phyloP scores from a whole-genome alignment of 306 rosid species.

The Trifolium fragiferum region DNA sequence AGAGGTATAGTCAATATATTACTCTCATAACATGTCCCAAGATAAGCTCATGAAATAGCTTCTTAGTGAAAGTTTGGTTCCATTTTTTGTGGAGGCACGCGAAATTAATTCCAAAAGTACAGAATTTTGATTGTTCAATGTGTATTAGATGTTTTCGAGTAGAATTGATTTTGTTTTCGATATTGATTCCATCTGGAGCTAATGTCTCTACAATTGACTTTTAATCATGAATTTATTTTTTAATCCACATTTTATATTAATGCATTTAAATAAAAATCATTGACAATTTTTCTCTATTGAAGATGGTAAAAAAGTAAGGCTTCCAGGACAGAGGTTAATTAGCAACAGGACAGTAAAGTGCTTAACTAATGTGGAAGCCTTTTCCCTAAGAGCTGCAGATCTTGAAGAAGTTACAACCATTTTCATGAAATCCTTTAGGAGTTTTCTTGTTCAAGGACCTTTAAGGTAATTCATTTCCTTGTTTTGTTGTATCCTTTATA shows the following conservation, averaged over 20 bases:
- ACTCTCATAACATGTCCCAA: background rate
- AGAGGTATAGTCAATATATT: slow-evolving; percentile 50
- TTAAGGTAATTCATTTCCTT: background rate
- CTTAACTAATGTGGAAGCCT: slow-evolving; percentile 78
- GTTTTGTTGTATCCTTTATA: background rate
- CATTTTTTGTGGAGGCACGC: too few species aligned
- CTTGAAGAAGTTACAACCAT: slow-evolving; percentile 76
- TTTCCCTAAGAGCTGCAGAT: slow-evolving; percentile 68
- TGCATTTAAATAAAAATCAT: too few species aligned
- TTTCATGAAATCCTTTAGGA: slow-evolving; percentile 72
- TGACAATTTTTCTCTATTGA: slow-evolving; percentile 25
- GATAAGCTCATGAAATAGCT: background rate
- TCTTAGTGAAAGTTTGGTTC: background rate
- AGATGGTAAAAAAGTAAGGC: slow-evolving; percentile 65
- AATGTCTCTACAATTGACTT: too few species aligned
- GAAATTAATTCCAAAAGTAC: background rate
- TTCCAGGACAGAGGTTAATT: slow-evolving; percentile 52
- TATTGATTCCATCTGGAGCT: too few species aligned
- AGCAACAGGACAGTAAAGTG: slow-evolving; percentile 67
- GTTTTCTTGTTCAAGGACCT: slow-evolving; percentile 72
- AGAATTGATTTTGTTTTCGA: background rate
- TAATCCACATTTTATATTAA: too few species aligned
- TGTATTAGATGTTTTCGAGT: too few species aligned
- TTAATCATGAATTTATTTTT: too few species aligned
- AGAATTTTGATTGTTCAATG: too few species aligned